Conservation (phyloP, 371 early-diverging fungal genomes). For the Mortierella polycephala region DNA sequence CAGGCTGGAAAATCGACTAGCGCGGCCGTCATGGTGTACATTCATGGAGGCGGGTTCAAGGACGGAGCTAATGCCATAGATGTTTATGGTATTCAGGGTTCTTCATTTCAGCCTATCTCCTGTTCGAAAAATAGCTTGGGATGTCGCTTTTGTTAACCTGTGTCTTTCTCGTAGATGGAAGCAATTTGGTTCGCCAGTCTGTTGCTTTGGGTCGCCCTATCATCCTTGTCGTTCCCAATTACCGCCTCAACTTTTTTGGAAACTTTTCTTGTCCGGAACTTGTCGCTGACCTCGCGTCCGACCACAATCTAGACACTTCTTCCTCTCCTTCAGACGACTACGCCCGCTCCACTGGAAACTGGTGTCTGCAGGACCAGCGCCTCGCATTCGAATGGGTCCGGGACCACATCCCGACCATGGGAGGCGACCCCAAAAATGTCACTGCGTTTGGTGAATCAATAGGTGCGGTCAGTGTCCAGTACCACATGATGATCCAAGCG, state of each 20-base stretch:
- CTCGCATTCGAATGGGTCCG: conserved; percentile 61
- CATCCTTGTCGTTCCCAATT: conserved; percentile 49
- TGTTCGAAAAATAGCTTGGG: no score
- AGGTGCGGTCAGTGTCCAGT: conserved; percentile 57
- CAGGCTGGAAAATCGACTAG: neutral
- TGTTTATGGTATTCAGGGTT: neutral
- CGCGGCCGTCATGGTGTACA: conserved; percentile 32
- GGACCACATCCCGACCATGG: conserved; percentile 58
- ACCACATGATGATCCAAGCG: conserved; percentile 34
- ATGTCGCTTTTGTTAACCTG: no score
- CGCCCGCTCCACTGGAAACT: conserved; percentile 48
- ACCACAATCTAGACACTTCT: conserved; percentile 4
- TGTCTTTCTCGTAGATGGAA: conserved; percentile 18
- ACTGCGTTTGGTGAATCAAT: conserved; percentile 62
- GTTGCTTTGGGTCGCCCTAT: conserved; percentile 26
- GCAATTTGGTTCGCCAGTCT: conserved; percentile 21
- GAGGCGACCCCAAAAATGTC: conserved; percentile 57
- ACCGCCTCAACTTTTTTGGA: conserved; percentile 49
- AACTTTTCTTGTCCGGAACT: conserved; percentile 47
- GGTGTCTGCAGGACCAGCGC: conserved; percentile 59
- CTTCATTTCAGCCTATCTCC: neutral
- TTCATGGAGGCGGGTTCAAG: conserved; percentile 40
- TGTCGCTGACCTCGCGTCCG: conserved; percentile 17
- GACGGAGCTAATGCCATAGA: conserved; percentile 37
- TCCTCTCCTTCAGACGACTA: conserved; percentile 1